A percentile compares a stretch with the other conserved stretches of the same genome.
Evolutionary conservation across 805 yeast genomes (phyloP).

Genomic region (Candida odintsovae): DNA sequence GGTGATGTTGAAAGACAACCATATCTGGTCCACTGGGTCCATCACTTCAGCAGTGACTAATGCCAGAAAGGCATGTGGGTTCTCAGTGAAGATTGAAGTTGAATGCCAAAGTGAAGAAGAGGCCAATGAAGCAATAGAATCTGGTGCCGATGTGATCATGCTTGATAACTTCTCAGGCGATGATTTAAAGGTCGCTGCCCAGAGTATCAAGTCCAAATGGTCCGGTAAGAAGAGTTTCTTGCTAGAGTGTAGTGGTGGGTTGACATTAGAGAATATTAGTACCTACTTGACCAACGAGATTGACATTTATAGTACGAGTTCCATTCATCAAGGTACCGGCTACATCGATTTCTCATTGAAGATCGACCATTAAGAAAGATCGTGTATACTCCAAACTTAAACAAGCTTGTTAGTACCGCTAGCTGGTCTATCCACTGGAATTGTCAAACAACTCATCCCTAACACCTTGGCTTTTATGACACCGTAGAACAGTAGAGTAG

Average conservation of each 20-base stretch:
- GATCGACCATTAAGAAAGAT: slow-evolving; percentile 35
- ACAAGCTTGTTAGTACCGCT: too few relatives aligned
- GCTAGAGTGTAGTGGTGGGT: slow-evolving; percentile 90
- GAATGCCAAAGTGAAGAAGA: slow-evolving; percentile 83
- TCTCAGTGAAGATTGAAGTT: slow-evolving; percentile 85
- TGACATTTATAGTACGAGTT: slow-evolving; percentile 86
- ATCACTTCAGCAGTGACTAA: slow-evolving; percentile 74
- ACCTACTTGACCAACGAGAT: slow-evolving; percentile 69
- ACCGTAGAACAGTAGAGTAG: too few relatives aligned
- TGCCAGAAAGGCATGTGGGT: slow-evolving; percentile 82
- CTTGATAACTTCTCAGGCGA: slow-evolving; percentile 78
- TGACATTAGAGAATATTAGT: slow-evolving; percentile 61
- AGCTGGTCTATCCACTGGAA: too few relatives aligned
- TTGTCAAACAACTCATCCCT: too few relatives aligned
- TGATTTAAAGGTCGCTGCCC: slow-evolving; percentile 60
- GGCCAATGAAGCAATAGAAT: slow-evolving; percentile 87
- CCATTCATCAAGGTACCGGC: slow-evolving; percentile 87
- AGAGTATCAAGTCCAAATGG: slow-evolving; percentile 54
- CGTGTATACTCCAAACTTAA: too few relatives aligned
- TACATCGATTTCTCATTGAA: slow-evolving; percentile 83
- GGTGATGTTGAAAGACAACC: slow-evolving; percentile 97
- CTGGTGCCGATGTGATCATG: slow-evolving; percentile 96
- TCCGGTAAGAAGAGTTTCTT: slow-evolving; percentile 43
- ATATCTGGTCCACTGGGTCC: slow-evolving; percentile 88
- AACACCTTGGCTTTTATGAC: too few relatives aligned